These are phyloP conservation scores for Leishmania braziliensis DNA, from an alignment of 208 protist genomes.

Conservation along the genomic window DNA sequence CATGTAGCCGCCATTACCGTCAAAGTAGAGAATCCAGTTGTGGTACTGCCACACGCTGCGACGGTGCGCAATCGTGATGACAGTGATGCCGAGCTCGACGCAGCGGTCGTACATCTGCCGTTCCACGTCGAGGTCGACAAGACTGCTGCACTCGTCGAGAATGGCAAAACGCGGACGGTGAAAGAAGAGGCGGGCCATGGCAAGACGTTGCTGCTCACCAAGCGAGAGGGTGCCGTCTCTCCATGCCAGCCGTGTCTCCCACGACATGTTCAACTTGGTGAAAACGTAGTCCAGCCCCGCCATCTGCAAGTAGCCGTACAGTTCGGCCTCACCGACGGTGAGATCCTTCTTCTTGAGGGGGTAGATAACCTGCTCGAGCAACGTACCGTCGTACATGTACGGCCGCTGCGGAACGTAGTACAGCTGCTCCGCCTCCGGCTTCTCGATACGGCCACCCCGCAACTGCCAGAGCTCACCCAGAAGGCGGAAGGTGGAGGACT, in stretches of 20 bases:
- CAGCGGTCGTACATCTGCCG: slow-evolving; percentile 71
- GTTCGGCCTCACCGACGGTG: slow-evolving; percentile 57
- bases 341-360: slow-evolving; percentile 55
- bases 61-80: slow-evolving; percentile 88
- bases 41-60: slow-evolving; percentile 79
- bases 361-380: slow-evolving; percentile 92
- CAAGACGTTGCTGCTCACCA: slow-evolving; percentile 89
- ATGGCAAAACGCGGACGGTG: slow-evolving; percentile 89
- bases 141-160: slow-evolving; percentile 90
- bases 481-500: slow-evolving; percentile 85
- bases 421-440: slow-evolving; percentile 72
- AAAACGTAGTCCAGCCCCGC: slow-evolving; percentile 71
- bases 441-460: slow-evolving; percentile 60
- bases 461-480: slow-evolving; percentile 87
- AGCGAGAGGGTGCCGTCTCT: slow-evolving; percentile 61
- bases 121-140: slow-evolving; percentile 77
- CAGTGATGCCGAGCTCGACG: slow-evolving; percentile 72
- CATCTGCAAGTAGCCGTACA: slow-evolving; percentile 67
- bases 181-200: slow-evolving; percentile 89
- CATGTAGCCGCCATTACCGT: slow-evolving; percentile 70
- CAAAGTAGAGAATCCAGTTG: slow-evolving; percentile 83
- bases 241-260: slow-evolving; percentile 62
- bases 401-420: slow-evolving; percentile 90
- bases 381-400: slow-evolving; percentile 80
- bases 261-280: slow-evolving; percentile 53